These are phyloP conservation scores for Coemansia sp. DNA, from an alignment of 192 early-diverging fungal species.

Conservation along the genomic window DNA sequence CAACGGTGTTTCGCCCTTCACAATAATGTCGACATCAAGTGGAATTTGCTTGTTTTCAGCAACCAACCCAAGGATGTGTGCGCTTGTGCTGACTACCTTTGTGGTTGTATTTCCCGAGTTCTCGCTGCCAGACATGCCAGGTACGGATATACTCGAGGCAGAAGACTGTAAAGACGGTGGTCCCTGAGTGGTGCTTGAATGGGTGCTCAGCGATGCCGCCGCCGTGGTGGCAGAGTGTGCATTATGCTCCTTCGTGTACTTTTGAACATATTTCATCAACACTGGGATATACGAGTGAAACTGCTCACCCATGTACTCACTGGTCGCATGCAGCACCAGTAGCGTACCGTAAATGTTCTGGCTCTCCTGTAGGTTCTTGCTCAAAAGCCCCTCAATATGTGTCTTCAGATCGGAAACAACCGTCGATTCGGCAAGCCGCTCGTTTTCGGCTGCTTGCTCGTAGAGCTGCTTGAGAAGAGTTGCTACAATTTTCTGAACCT, in stretches of 20 bases:
- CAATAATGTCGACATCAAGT: constrained; percentile 30
- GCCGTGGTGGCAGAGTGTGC: constrained; percentile 35
- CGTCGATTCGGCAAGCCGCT: constrained; percentile 26
- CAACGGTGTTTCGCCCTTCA: constrained; percentile 44
- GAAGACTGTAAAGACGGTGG: constrained; percentile 27
- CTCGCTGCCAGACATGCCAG: constrained; percentile 9
- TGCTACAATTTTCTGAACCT: constrained; percentile 69
- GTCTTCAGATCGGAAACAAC: constrained; percentile 58
- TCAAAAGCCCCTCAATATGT: constrained; percentile 65
- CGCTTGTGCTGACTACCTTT: constrained; percentile 17
- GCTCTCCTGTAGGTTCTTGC: constrained; percentile 65
- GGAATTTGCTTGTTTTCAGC: constrained; percentile 37
- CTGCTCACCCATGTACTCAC: constrained; percentile 63
- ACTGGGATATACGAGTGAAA: constrained; percentile 72
- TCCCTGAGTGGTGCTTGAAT: constrained; percentile 6
- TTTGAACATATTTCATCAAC: constrained; percentile 81
- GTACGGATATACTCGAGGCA: constrained; percentile 12
- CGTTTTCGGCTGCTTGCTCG: constrained; percentile 55
- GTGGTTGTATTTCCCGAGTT: neutral
- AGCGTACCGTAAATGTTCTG: constrained; percentile 68
- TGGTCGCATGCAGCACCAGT: constrained; percentile 66
- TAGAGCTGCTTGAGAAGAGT: constrained; percentile 75
- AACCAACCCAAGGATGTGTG: constrained; percentile 24
- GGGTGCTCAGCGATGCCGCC: constrained; percentile 10
- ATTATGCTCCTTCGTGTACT: constrained; percentile 82